Base-by-base conservation (phyloP, 2,329 filamentous ascomycete genomes). In the Diaporthe aspalathi region DNA sequence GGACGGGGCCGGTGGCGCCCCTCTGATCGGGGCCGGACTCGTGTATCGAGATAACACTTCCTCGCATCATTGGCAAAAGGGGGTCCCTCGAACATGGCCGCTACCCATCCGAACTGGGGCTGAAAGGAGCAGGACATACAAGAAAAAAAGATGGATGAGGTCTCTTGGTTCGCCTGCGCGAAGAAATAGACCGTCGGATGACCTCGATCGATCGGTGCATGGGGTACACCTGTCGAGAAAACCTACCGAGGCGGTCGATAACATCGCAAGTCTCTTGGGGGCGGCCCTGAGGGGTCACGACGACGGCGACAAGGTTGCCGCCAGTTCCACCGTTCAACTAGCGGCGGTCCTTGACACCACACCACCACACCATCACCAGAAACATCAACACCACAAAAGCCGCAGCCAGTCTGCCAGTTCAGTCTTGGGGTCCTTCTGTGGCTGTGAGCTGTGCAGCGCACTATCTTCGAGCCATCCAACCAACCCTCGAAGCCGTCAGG, bases 271-370 rank as follows among this genome's bases (percentile, higher is more conserved):
- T 22, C 20, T 63, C 20, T 38, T 38, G 35, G 35, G 35, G 35
- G 27, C 20, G 43, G 60, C 9, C 12, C 27, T 32, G 2, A 38
- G 43, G 40, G 40, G 60, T 65, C 60, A 50, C 60, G 45, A 27
- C 60, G 60, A 38, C 29, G 43, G 32, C 60, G 29, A 49, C 66
- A 68, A 43, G 53, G 53, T 68, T 68, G 67, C 53, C 67, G 67
- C 43, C 45, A 50, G 67, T 60, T 60, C 67, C 53, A 65, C 60
- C 20, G 45, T 35, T 35, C 49, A 38, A 63, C 43, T 43, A 32
- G 43, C 20, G 43, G 27, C 11, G 40, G 17, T 27, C 27, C 35
- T 38, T 11, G 40, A 63, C 60, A 63, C 43, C 27, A 63, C 60
- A 65, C 29, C 45, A 65, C 43, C 60, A 68, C 67, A 68, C 67